Conservation (phyloP, 148 eudicot species). For the Arbutus unedo region DNA sequence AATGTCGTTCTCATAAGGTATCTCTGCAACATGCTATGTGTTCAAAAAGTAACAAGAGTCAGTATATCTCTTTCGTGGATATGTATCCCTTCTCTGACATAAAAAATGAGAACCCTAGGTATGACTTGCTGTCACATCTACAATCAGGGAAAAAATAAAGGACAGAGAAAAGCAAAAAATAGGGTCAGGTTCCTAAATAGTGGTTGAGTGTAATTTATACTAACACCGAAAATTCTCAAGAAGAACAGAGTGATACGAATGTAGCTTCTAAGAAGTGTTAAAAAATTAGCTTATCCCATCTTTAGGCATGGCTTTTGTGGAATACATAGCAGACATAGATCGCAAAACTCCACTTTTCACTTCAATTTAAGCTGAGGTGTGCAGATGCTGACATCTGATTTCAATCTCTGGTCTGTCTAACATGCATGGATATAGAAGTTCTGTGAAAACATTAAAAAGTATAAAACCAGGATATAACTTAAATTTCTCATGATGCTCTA, state of each 20-base stretch:
- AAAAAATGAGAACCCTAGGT: neutral
- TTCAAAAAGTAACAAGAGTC: neutral
- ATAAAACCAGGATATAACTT: neutral
- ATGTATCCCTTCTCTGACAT: neutral
- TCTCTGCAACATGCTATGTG: conserved; percentile 87
- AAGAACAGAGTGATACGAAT: neutral
- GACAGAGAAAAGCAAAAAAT: neutral
- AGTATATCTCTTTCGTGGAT: neutral
- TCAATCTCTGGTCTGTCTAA: neutral
- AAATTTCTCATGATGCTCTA: neutral
- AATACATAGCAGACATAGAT: neutral
- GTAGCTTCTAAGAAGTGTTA: neutral
- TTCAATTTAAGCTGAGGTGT: neutral
- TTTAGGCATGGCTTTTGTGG: neutral
- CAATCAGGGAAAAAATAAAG: neutral
- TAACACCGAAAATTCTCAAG: neutral
- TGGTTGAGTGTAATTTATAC: neutral
- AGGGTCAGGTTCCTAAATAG: neutral
- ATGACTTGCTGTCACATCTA: neutral
- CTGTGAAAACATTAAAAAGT: neutral
- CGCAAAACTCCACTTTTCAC: neutral
- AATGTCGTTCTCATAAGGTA: conserved; percentile 75
- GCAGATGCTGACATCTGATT: neutral
- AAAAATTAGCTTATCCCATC: neutral
- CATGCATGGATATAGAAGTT: neutral